These are phyloP conservation scores for Peronosclerospora sorghi DNA, from an alignment of 352 stramenopile species.

Conservation along the genomic window DNA sequence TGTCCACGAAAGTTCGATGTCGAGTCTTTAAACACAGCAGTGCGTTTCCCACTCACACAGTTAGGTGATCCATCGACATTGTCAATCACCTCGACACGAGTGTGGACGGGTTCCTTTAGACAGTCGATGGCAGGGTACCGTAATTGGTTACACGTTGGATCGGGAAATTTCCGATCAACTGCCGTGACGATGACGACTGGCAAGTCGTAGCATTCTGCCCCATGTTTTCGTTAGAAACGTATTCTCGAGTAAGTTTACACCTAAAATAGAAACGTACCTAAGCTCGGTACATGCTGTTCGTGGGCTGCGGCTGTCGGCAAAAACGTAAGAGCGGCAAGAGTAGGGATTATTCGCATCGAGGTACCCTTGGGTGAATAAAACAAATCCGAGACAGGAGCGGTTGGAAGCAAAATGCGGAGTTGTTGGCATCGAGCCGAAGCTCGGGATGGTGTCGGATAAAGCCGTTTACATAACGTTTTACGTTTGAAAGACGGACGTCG, in stretches of 20 bases:
- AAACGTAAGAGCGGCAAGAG: too few relatives aligned
- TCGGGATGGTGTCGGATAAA: too few relatives aligned
- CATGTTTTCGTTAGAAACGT: neutral
- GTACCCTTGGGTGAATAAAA: too few relatives aligned
- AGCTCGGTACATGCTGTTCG: neutral
- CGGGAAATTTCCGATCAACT: slow-evolving; percentile 41
- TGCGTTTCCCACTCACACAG: slow-evolving; percentile 37
- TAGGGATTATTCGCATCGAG: too few relatives aligned
- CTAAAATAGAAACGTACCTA: neutral
- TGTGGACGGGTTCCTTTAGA: slow-evolving; percentile 41
- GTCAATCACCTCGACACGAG: slow-evolving; percentile 54
- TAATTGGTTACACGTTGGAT: slow-evolving; percentile 57
- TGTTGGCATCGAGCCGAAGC: too few relatives aligned
- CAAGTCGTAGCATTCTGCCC: slow-evolving; percentile 51
- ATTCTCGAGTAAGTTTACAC: too few relatives aligned
- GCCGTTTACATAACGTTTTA: neutral
- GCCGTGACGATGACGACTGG: slow-evolving; percentile 57
- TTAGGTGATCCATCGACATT: slow-evolving; percentile 39
- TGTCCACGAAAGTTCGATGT: slow-evolving; percentile 67
- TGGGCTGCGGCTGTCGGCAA: too few relatives aligned
- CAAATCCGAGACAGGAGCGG: too few relatives aligned
- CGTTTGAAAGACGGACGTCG: too few relatives aligned
- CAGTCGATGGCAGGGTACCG: slow-evolving; percentile 57
- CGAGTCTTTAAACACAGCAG: slow-evolving; percentile 32
- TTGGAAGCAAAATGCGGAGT: too few relatives aligned